These are phyloP conservation scores for Wallacemonas sp. DNA, from an alignment of 208 protist genomes.

Conservation along the genomic window DNA sequence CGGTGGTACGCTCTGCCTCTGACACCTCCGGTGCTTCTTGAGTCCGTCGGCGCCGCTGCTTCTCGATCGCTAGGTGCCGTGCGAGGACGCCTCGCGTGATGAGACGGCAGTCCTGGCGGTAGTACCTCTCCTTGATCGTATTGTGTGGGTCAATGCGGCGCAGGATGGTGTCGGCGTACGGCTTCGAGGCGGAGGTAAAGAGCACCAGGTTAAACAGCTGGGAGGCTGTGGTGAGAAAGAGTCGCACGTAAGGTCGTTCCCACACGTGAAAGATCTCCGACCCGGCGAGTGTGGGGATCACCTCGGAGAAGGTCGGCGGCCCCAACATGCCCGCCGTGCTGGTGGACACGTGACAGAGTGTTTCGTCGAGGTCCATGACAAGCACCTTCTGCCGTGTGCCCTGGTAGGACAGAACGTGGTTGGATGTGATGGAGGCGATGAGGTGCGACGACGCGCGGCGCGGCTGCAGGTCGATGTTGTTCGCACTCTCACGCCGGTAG, in stretches of 20 bases:
- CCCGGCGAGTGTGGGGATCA: slow-evolving; percentile 75
- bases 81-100: slow-evolving; percentile 45
- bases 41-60: neutral
- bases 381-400: slow-evolving; percentile 88
- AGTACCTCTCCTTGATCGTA: slow-evolving; percentile 64
- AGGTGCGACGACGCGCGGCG: slow-evolving; percentile 32
- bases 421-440: slow-evolving; percentile 75
- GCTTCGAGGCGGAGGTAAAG: slow-evolving; percentile 86
- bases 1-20: slow-evolving; percentile 9
- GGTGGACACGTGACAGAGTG: slow-evolving; percentile 84
- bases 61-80: neutral
- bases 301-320: slow-evolving; percentile 85
- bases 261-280: slow-evolving; percentile 88
- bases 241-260: slow-evolving; percentile 67
- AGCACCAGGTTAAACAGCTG: slow-evolving; percentile 85
- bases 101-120: slow-evolving; percentile 75
- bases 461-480: slow-evolving; percentile 53
- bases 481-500: slow-evolving; percentile 69
- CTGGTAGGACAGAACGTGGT: slow-evolving; percentile 86
- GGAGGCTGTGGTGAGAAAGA: slow-evolving; percentile 70
- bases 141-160: slow-evolving; percentile 77
- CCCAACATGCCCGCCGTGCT: slow-evolving; percentile 49
- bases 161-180: slow-evolving; percentile 88
- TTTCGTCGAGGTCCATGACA: slow-evolving; percentile 89
- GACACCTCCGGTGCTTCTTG: neutral